phyloP scores from a whole-genome alignment of 2,329 filamentous ascomycete genomes.

The Colletotrichum nymphaeae region DNA sequence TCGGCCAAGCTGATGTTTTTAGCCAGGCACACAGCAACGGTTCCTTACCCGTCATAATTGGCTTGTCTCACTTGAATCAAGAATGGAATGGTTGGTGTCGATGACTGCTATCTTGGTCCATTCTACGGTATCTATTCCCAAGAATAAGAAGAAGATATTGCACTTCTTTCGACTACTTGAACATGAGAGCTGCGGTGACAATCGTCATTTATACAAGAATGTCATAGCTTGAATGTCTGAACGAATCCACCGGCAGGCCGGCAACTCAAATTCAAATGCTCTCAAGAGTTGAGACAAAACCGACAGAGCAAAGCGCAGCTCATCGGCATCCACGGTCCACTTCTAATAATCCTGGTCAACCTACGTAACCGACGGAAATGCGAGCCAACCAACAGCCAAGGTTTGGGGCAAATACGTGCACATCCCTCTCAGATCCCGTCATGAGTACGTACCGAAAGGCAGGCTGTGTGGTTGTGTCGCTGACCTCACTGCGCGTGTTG shows the following conservation, averaged over 20 bases:
- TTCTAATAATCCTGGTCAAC: neutral
- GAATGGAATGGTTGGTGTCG: neutral
- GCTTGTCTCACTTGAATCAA: neutral
- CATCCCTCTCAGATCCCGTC: neutral
- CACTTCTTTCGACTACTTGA: neutral
- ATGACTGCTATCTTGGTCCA: neutral
- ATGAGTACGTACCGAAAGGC: neutral
- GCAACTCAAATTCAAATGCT: neutral
- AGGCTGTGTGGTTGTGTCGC: neutral
- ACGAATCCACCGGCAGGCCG: neutral
- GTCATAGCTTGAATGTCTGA: neutral
- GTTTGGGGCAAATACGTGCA: neutral
- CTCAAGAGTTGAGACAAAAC: neutral
- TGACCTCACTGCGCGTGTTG: conserved; percentile 12
- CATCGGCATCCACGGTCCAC: neutral
- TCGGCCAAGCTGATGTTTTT: neutral
- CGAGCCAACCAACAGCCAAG: conserved; percentile 3
- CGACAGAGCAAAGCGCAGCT: conserved; percentile 1
- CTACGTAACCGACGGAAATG: conserved; percentile 4
- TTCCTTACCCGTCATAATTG: too few relatives aligned
- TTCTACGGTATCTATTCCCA: neutral
- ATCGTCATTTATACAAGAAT: neutral
- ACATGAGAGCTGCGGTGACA: neutral
- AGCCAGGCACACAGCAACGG: neutral
- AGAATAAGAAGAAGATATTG: neutral